Conservation (phyloP, 805 yeast genomes). For the Candida glaebosa region DNA sequence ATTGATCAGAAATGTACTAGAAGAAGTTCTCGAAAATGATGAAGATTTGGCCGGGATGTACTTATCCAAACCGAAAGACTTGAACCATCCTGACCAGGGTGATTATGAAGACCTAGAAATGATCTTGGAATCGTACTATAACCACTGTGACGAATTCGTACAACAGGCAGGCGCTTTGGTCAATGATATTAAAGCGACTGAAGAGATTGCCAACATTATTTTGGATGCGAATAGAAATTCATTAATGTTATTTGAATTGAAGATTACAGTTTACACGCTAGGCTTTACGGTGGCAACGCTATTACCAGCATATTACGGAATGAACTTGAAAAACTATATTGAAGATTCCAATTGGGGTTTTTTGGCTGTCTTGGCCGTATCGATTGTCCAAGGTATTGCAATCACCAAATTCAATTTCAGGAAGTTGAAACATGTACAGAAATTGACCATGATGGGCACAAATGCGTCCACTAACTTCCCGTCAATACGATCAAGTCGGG, state of each 20-base stretch:
- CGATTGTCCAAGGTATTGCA: conserved; percentile 50
- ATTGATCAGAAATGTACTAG: conserved; percentile 76
- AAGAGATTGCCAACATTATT: conserved; percentile 88
- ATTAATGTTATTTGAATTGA: conserved; percentile 79
- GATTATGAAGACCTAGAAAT: conserved; percentile 78
- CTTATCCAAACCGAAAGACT: conserved; percentile 43
- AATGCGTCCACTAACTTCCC: neutral
- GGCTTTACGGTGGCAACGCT: conserved; percentile 84
- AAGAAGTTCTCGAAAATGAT: conserved; percentile 80
- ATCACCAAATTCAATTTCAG: conserved; percentile 57
- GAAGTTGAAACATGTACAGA: conserved; percentile 59
- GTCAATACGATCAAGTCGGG: conserved; percentile 4
- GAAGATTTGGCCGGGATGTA: conserved; percentile 83
- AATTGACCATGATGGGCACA: conserved; percentile 54
- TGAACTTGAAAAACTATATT: conserved; percentile 76
- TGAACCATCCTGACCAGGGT: conserved; percentile 14
- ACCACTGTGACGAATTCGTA: conserved; percentile 89
- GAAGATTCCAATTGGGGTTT: conserved; percentile 69
- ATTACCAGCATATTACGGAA: conserved; percentile 85
- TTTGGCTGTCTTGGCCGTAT: conserved; percentile 49
- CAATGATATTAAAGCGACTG: conserved; percentile 84
- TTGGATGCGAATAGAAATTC: conserved; percentile 89
- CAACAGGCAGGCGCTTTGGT: conserved; percentile 84
- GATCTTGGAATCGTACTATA: conserved; percentile 83
- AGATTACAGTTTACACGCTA: conserved; percentile 77